Percentiles rank a stretch among this genome's conserved stretches.
phyloP scores from a whole-genome alignment of 257 asterid genomes.

The Leptodermis oblonga region DNA sequence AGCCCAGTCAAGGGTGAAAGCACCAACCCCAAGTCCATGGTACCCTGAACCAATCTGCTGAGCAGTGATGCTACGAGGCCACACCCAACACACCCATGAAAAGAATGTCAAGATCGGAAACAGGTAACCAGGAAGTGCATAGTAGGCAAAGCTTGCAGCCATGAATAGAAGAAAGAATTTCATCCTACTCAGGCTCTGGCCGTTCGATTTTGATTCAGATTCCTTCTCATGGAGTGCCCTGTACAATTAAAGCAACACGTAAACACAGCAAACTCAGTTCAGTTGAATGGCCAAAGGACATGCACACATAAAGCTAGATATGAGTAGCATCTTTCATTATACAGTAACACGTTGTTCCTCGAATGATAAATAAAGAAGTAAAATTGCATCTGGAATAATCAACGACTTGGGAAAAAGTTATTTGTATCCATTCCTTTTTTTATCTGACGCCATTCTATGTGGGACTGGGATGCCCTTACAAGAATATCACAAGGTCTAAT shows the following conservation, averaged over 20 bases:
- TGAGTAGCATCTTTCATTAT: not conserved
- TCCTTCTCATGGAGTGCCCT: slow-evolving; percentile 98
- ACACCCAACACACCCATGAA: slow-evolving; percentile 98
- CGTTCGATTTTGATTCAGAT: slow-evolving; percentile 40
- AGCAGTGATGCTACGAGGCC: slow-evolving; percentile 86
- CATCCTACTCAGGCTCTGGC: slow-evolving; percentile 87
- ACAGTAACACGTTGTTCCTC: not conserved
- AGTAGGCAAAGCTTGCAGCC: slow-evolving; percentile 72
- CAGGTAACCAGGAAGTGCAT: slow-evolving; percentile 83
- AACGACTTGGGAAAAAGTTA: slow-evolving; percentile 4
- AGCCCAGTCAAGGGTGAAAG: slow-evolving; percentile 99
- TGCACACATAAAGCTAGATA: not conserved
- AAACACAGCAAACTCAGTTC: not conserved
- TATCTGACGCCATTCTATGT: not conserved
- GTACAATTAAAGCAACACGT: slow-evolving; percentile 6
- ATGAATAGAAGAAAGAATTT: slow-evolving; percentile 68
- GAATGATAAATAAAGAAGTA: slow-evolving; percentile 22
- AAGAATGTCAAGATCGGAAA: slow-evolving; percentile 86
- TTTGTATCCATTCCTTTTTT: not conserved
- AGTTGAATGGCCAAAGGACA: not conserved
- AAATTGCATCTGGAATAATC: slow-evolving; percentile 23
- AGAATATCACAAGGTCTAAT: not conserved
- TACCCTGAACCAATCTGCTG: slow-evolving; percentile 97
- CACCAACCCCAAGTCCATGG: slow-evolving; percentile 95
- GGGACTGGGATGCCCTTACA: not conserved